phyloP scores from a whole-genome alignment of 129 eudicot species.

The Escallonia rubra region DNA sequence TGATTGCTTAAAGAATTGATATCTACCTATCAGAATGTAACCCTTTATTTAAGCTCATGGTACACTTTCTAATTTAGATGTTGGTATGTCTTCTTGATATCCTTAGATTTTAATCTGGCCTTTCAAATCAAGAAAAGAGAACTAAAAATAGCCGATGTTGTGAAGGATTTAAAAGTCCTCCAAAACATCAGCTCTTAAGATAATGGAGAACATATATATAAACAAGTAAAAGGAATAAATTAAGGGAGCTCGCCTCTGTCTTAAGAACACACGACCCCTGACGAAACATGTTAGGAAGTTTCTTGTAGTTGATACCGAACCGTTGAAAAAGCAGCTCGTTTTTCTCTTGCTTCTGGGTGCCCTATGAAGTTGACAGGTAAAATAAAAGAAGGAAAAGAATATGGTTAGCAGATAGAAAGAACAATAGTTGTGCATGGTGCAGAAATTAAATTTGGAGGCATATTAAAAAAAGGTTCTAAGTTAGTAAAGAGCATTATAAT shows the following conservation, averaged over 20 bases:
- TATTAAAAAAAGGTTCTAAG: not conserved
- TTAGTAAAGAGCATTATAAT: too few relatives aligned
- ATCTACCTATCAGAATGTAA: too few relatives aligned
- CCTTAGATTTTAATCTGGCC: too few relatives aligned
- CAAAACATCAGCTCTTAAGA: too few relatives aligned
- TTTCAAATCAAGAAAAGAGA: too few relatives aligned
- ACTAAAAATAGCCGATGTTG: too few relatives aligned
- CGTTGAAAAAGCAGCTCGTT: slow-evolving; percentile 46
- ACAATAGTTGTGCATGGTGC: not conserved
- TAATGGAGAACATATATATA: not conserved
- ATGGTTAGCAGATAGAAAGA: not conserved
- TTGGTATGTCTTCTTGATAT: too few relatives aligned
- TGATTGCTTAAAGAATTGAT: too few relatives aligned
- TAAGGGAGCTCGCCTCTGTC: slow-evolving; percentile 28
- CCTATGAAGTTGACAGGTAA: slow-evolving; percentile 23
- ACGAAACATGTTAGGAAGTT: slow-evolving; percentile 43
- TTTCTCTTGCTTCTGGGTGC: slow-evolving; percentile 38
- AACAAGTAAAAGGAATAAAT: not conserved
- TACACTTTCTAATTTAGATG: too few relatives aligned
- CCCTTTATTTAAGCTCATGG: too few relatives aligned
- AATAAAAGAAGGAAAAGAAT: not conserved
- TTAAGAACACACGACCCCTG: slow-evolving; percentile 61
- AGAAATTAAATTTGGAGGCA: not conserved
- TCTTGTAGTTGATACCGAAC: slow-evolving; percentile 44
- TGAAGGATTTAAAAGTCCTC: too few relatives aligned